A percentile compares a stretch with the other conserved stretches of the same genome.
Conservation (phyloP, 2,329 filamentous ascomycete genomes). For the Exophiala calicioides region DNA sequence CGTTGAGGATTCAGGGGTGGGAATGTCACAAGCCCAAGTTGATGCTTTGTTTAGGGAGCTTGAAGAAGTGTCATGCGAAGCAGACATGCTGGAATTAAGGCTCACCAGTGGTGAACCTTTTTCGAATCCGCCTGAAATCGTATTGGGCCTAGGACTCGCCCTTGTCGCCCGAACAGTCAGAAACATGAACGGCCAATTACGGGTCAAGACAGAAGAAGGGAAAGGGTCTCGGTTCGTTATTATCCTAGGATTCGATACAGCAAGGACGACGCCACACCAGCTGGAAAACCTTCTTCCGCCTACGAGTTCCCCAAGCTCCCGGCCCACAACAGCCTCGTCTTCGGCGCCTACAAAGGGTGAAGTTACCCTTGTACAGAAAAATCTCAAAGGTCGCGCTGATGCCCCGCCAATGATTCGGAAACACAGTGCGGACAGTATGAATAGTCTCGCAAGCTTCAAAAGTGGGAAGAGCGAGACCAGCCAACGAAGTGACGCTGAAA, state of each 20-base stretch:
- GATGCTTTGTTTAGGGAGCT: constrained; percentile 63
- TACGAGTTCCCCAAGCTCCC: neutral
- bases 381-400: constrained; percentile 29
- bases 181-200: constrained; percentile 88
- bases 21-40: constrained; percentile 59
- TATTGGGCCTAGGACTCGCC: constrained; percentile 79
- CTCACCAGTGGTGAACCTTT: constrained; percentile 54
- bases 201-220: constrained; percentile 78
- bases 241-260: constrained; percentile 70
- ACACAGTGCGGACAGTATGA: constrained; percentile 37
- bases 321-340: constrained; percentile 13
- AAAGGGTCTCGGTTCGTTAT: constrained; percentile 82
- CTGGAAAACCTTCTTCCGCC: neutral
- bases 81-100: constrained; percentile 62
- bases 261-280: constrained; percentile 41
- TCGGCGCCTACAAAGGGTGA: constrained; percentile 38
- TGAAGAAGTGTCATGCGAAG: constrained; percentile 65
- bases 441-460: constrained; percentile 38
- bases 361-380: constrained; percentile 38
- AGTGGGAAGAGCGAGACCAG: constrained; percentile 31
- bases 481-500: constrained; percentile 41
- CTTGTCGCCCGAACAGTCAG: constrained; percentile 81
- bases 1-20: constrained; percentile 73
- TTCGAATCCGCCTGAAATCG: constrained; percentile 42
- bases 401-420: constrained; percentile 29